phyloP scores from a whole-genome alignment of 2,329 filamentous ascomycete genomes.

The Trichoderma citrinoviride region DNA sequence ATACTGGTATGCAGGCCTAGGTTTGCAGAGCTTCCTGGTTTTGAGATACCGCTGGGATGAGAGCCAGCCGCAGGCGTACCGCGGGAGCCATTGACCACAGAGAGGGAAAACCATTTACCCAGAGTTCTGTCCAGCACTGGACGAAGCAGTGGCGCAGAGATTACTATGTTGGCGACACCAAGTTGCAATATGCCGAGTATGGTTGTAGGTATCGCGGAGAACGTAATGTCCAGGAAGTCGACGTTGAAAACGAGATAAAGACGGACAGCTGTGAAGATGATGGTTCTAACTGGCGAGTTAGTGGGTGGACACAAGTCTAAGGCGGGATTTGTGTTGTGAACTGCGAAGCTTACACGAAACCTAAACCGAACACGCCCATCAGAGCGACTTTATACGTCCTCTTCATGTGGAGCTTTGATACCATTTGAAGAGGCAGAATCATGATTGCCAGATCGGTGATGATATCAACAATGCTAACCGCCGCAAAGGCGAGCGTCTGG shows the following conservation, averaged over 20 bases:
- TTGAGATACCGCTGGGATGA: background rate
- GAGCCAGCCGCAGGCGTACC: background rate
- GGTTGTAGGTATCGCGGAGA: slow-evolving; percentile 20
- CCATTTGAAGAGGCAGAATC: slow-evolving; percentile 23
- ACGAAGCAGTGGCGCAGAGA: slow-evolving; percentile 24
- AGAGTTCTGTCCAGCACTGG: slow-evolving; percentile 26
- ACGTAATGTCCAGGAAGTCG: slow-evolving; percentile 24
- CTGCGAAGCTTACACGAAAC: slow-evolving; percentile 21
- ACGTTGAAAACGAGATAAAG: slow-evolving; percentile 24
- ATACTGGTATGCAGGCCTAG: background rate
- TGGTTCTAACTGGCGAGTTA: slow-evolving; percentile 17
- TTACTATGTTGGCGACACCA: slow-evolving; percentile 26
- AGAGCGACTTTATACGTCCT: slow-evolving; percentile 24
- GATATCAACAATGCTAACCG: slow-evolving; percentile 26
- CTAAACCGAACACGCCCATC: slow-evolving; percentile 24
- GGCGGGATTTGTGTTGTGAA: background rate
- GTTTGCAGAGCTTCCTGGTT: background rate
- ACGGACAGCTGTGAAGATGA: slow-evolving; percentile 24
- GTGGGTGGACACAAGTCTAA: background rate
- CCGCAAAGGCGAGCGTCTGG: slow-evolving; percentile 21
- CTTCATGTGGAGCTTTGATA: slow-evolving; percentile 23
- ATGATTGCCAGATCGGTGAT: slow-evolving; percentile 25
- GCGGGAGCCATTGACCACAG: background rate
- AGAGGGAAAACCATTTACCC: slow-evolving; percentile 11
- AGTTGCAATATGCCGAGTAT: slow-evolving; percentile 23